These are phyloP conservation scores for Eucommia ulmoides DNA, from an alignment of 257 asterid genomes.

Conservation along the genomic window DNA sequence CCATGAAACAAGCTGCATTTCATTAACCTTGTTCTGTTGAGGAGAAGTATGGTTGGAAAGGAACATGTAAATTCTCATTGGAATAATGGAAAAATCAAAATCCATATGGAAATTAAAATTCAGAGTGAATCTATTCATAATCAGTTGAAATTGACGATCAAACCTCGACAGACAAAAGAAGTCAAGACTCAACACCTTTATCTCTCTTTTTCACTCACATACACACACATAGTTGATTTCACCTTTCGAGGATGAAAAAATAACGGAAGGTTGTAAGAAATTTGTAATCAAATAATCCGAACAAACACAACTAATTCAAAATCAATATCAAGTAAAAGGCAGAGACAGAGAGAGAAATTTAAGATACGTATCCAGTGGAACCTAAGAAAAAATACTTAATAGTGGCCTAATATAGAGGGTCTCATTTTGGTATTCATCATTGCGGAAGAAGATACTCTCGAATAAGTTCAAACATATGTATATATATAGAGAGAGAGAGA, in stretches of 20 bases:
- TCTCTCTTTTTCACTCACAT: not conserved
- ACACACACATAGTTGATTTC: no score
- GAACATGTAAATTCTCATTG: not conserved
- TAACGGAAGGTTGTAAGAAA: no score
- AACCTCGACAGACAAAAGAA: not conserved
- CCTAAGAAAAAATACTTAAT: slow-evolving; percentile 32
- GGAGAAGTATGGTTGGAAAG: slow-evolving; percentile 5
- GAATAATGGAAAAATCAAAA: not conserved
- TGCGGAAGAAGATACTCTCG: no score
- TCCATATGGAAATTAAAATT: not conserved
- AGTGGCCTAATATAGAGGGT: slow-evolving; percentile 40
- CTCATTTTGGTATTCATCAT: slow-evolving; percentile 78
- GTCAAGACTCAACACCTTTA: not conserved
- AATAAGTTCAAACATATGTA: no score
- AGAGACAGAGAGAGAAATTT: slow-evolving; percentile 5
- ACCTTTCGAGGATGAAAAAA: no score
- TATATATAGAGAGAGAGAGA: not conserved
- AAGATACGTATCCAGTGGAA: no score
- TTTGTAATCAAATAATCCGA: not conserved
- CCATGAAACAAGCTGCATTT: slow-evolving; percentile 32
- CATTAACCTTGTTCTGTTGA: slow-evolving; percentile 37
- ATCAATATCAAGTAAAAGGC: not conserved
- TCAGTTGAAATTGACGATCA: no score
- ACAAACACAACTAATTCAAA: not conserved
- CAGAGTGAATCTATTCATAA: not conserved